phyloP scores from a whole-genome alignment of 1,284 basidiomycete species.

The Erythrobasidium hasegawianum region DNA sequence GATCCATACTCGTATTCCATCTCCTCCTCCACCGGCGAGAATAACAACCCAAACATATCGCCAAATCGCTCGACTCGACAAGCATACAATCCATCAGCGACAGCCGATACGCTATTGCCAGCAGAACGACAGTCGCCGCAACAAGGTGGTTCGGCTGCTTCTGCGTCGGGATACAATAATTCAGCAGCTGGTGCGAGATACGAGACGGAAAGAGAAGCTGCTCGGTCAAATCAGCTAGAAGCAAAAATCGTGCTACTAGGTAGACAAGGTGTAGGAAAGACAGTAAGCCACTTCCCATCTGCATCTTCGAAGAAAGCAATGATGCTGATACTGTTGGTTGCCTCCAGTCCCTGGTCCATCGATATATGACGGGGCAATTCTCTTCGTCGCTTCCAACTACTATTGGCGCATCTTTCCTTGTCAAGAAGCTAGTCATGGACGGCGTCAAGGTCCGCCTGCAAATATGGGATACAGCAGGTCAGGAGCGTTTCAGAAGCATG shows the following conservation, averaged over 20 bases:
- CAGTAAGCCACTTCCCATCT: constrained; percentile 14
- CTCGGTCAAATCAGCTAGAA: constrained; percentile 57
- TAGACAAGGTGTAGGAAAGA: constrained; percentile 61
- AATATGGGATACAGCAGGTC: constrained; percentile 94
- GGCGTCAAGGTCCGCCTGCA: constrained; percentile 76
- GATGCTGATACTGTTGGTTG: background rate
- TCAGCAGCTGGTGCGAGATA: background rate
- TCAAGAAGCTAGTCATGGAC: constrained; percentile 85
- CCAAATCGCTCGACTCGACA: background rate
- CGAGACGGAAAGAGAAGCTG: constrained; percentile 5
- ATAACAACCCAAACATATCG: background rate
- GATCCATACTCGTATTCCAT: background rate
- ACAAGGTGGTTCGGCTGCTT: no score
- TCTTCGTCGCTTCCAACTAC: constrained; percentile 79
- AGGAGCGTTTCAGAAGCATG: constrained; percentile 93
- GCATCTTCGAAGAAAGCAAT: background rate
- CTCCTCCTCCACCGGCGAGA: background rate
- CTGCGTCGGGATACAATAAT: no score
- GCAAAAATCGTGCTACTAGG: constrained; percentile 97
- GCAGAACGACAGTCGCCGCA: no score
- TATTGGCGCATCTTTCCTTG: constrained; percentile 89
- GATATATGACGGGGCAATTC: constrained; percentile 88
- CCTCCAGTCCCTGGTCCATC: constrained; percentile 87
- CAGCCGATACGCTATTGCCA: no score
- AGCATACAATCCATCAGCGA: no score